These are phyloP conservation scores for Leucaena leucocephala DNA, from an alignment of 306 rosid species.

Conservation along the genomic window DNA sequence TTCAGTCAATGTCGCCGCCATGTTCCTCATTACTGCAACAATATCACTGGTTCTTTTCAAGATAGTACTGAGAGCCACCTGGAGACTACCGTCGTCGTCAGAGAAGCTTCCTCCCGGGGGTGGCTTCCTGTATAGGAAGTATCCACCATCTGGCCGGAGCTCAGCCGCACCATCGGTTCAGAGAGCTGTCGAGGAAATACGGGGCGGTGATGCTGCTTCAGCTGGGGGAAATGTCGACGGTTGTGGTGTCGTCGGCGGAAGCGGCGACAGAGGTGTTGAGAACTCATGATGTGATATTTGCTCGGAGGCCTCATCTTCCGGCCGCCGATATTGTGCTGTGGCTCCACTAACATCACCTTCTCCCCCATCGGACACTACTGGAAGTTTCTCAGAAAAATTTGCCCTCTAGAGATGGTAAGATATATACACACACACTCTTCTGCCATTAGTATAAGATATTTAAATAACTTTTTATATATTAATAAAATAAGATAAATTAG, in stretches of 20 bases:
- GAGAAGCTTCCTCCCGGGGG: neutral
- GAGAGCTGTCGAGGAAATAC: neutral
- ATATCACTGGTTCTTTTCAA: neutral
- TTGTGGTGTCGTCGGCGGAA: constrained; percentile 41
- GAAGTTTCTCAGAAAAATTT: constrained; percentile 32
- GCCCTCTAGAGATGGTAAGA: neutral
- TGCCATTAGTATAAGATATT: too few species aligned
- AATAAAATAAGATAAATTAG: neutral
- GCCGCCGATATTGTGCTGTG: neutral
- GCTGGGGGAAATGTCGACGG: constrained; percentile 23
- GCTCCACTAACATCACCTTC: neutral
- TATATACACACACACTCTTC: too few species aligned
- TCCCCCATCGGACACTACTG: constrained; percentile 27
- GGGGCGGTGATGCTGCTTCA: constrained; percentile 30
- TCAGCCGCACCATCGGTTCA: neutral
- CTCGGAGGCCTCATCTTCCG: constrained; percentile 1
- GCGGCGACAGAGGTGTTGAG: constrained; percentile 39
- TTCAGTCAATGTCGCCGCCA: neutral
- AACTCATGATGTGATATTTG: constrained; percentile 32
- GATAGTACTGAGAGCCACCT: neutral
- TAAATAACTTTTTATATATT: too few species aligned
- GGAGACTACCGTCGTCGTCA: neutral
- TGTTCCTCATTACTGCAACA: neutral
- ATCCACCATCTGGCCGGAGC: neutral
- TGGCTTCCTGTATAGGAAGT: neutral